Conservation (phyloP, 495 filamentous ascomycete species). For the Platismatia glauca region DNA sequence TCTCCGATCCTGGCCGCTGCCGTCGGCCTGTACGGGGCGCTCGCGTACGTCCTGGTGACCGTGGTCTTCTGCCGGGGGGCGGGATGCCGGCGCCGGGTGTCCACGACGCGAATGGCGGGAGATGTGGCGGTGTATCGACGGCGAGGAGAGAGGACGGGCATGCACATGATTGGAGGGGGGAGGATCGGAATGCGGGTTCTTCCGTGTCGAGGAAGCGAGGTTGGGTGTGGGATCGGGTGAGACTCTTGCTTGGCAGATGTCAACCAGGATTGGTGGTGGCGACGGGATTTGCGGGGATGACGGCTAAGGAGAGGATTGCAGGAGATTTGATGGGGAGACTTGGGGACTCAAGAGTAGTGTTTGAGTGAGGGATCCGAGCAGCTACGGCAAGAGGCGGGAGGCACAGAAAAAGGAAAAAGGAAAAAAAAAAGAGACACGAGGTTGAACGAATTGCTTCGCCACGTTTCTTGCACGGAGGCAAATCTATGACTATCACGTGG, state of each 20-base stretch:
- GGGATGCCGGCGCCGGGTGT: conserved; percentile 15
- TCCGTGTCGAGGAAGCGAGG: background rate
- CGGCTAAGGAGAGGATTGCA: too few species aligned
- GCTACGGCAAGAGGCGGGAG: too few species aligned
- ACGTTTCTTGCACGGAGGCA: too few species aligned
- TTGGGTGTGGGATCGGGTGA: background rate
- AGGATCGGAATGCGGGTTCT: background rate
- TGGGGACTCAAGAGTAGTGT: too few species aligned
- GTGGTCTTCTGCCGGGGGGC: conserved; percentile 8
- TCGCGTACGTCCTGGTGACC: conserved; percentile 9
- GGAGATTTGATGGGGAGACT: too few species aligned
- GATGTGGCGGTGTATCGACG: conserved; percentile 9
- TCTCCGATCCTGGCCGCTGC: conserved; percentile 44
- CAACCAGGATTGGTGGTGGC: too few species aligned
- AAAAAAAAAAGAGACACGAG: too few species aligned
- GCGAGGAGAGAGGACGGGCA: conserved; percentile 9
- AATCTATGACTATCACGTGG: too few species aligned
- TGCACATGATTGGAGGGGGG: conserved; percentile 11
- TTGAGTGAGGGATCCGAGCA: too few species aligned
- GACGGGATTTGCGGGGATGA: too few species aligned
- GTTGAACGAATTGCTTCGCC: too few species aligned
- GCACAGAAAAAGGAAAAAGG: too few species aligned
- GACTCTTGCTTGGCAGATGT: background rate
- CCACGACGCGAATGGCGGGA: conserved; percentile 18
- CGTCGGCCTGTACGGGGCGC: conserved; percentile 31